These are phyloP conservation scores for Macroventuria anomochaeta DNA, from an alignment of 2,329 filamentous ascomycete genomes.

Conservation along the genomic window DNA sequence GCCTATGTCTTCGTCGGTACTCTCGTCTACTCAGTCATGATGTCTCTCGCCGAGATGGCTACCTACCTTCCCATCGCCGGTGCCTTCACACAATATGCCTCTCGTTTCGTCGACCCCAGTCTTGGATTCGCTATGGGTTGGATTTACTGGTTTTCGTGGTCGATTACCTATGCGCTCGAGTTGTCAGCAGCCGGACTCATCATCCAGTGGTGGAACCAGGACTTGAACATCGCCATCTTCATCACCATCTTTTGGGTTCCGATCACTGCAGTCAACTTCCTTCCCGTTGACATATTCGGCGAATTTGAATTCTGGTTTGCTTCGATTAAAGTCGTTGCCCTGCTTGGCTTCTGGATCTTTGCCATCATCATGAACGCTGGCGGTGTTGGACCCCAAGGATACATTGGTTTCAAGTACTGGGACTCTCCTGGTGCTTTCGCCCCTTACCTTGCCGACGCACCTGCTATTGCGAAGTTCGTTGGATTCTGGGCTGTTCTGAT, in stretches of 20 bases:
- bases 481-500: slow-evolving; percentile 74
- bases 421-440: slow-evolving; percentile 70
- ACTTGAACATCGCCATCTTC: slow-evolving; percentile 71
- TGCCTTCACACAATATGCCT: slow-evolving; percentile 77
- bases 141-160: slow-evolving; percentile 84
- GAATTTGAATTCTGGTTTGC: slow-evolving; percentile 82
- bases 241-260: slow-evolving; percentile 75
- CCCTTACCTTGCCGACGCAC: slow-evolving; percentile 64
- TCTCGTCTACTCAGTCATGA: slow-evolving; percentile 78
- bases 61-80: slow-evolving; percentile 79
- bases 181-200: slow-evolving; percentile 75
- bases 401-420: slow-evolving; percentile 78
- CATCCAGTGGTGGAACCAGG: slow-evolving; percentile 74
- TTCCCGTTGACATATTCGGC: slow-evolving; percentile 75
- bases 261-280: slow-evolving; percentile 72
- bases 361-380: slow-evolving; percentile 77
- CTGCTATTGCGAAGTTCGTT: slow-evolving; percentile 66
- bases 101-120: slow-evolving; percentile 74
- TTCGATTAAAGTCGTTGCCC: slow-evolving; percentile 76
- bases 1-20: slow-evolving; percentile 64
- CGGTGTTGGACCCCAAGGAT: slow-evolving; percentile 67
- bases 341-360: slow-evolving; percentile 78
- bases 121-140: slow-evolving; percentile 81
- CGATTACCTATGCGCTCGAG: slow-evolving; percentile 75
- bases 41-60: slow-evolving; percentile 70